Evolutionary conservation across 1,284 basidiomycete genomes (phyloP).

Genomic region (Sparassis latifolia): DNA sequence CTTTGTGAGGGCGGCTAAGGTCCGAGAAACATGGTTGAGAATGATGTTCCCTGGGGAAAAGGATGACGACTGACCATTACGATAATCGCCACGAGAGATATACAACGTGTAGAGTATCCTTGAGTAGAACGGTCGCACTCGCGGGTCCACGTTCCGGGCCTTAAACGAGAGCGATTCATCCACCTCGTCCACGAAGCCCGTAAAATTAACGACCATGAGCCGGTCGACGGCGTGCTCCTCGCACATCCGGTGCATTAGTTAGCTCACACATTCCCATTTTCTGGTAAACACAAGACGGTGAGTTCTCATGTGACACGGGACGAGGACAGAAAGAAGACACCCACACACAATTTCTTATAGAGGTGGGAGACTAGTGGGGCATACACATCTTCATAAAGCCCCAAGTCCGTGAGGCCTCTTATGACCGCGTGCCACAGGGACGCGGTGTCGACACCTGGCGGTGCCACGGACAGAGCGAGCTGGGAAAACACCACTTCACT

Average conservation of each 20-base stretch:
- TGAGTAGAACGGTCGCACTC: constrained; percentile 82
- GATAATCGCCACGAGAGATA: constrained; percentile 79
- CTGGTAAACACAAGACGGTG: constrained; percentile 34
- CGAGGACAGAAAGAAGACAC: constrained; percentile 2
- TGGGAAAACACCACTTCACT: constrained; percentile 73
- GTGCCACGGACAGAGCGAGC: constrained; percentile 67
- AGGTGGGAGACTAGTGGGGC: constrained; percentile 68
- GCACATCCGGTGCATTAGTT: constrained; percentile 89
- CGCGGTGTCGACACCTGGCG: constrained; percentile 45
- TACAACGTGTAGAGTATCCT: constrained; percentile 95
- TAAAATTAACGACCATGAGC: constrained; percentile 82
- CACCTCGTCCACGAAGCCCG: constrained; percentile 81
- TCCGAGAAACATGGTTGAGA: constrained; percentile 4
- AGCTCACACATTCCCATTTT: constrained; percentile 73
- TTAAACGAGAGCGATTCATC: constrained; percentile 91
- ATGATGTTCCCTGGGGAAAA: neutral
- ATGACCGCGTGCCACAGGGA: constrained; percentile 78
- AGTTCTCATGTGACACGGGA: neutral
- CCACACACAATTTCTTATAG: constrained; percentile 68
- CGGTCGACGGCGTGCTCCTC: constrained; percentile 79
- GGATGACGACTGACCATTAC: constrained; percentile 58
- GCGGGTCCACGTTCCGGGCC: constrained; percentile 89
- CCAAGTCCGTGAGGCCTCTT: constrained; percentile 67
- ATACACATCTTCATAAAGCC: constrained; percentile 83
- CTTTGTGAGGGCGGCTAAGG: constrained; percentile 78